Conservation (phyloP, 1,284 basidiomycete species). For the Golubevia sp. region DNA sequence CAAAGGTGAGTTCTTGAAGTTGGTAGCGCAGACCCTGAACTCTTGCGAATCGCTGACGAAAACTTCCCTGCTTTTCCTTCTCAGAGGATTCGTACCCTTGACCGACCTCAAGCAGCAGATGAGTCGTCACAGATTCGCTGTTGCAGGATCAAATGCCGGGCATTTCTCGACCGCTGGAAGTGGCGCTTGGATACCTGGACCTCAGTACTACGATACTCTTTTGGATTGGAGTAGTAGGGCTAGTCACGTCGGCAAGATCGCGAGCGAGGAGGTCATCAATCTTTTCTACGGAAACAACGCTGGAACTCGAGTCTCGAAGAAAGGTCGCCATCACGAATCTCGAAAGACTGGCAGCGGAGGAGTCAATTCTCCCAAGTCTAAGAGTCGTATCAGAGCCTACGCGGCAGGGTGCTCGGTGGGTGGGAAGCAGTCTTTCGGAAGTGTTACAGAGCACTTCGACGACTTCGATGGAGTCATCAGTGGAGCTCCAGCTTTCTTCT, state of each 20-base stretch:
- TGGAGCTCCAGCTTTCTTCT: conserved; percentile 16
- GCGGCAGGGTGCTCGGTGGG: conserved; percentile 14
- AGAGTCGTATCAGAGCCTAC: conserved; percentile 7
- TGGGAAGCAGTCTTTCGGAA: conserved; percentile 9
- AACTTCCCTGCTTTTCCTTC: too few relatives aligned
- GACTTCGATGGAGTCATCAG: conserved; percentile 20
- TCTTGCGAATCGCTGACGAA: too few relatives aligned
- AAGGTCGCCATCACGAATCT: background rate
- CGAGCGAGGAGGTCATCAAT: conserved; percentile 12
- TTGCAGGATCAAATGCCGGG: conserved; percentile 15
- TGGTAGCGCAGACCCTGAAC: too few relatives aligned
- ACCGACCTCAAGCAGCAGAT: conserved; percentile 12
- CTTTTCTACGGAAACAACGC: conserved; percentile 10
- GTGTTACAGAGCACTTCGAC: conserved; percentile 6
- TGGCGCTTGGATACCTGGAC: conserved; percentile 11
- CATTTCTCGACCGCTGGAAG: conserved; percentile 9
- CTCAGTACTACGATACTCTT: conserved; percentile 13
- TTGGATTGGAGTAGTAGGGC: conserved; percentile 9
- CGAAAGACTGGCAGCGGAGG: too few relatives aligned
- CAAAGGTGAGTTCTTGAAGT: too few relatives aligned
- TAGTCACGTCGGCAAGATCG: conserved; percentile 9
- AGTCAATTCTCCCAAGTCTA: background rate
- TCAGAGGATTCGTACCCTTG: conserved; percentile 15
- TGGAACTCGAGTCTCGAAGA: conserved; percentile 9
- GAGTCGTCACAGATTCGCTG: conserved; percentile 13